Percentiles rank a stretch among this genome's conserved stretches.
These are phyloP conservation scores for Vanderwaltozyma tropicalis DNA, from an alignment of 805 yeast genomes.

Conservation along the genomic window DNA sequence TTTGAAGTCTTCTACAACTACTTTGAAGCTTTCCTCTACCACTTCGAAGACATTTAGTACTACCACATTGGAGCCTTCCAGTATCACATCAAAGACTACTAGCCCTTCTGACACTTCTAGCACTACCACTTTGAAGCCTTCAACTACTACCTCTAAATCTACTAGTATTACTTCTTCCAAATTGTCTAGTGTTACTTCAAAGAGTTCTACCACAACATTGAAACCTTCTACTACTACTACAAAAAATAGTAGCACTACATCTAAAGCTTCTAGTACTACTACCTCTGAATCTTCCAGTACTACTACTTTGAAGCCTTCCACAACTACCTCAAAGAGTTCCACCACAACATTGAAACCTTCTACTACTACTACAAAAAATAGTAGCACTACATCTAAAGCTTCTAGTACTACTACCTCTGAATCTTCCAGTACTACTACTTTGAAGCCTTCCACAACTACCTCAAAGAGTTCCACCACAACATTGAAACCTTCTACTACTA, in stretches of 20 bases:
- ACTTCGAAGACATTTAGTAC: background rate
- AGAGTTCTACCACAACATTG: background rate
- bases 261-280: background rate
- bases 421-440: conserved; percentile 9
- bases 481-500: background rate
- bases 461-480: background rate
- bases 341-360: background rate
- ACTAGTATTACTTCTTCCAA: background rate
- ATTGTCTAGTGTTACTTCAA: background rate
- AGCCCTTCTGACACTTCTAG: conserved; percentile 7
- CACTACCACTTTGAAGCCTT: conserved; percentile 9
- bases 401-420: conserved; percentile 3
- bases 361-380: background rate
- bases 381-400: background rate
- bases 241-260: background rate
- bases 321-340: background rate
- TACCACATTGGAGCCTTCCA: no score
- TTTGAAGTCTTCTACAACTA: background rate
- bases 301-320: background rate
- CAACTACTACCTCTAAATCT: background rate
- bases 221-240: background rate
- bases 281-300: background rate
- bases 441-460: conserved; percentile 7
- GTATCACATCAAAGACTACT: background rate
- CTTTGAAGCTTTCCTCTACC: background rate